Evolutionary conservation across 768 basidiomycete genomes (phyloP).

Genomic region (Boletus sp.): DNA sequence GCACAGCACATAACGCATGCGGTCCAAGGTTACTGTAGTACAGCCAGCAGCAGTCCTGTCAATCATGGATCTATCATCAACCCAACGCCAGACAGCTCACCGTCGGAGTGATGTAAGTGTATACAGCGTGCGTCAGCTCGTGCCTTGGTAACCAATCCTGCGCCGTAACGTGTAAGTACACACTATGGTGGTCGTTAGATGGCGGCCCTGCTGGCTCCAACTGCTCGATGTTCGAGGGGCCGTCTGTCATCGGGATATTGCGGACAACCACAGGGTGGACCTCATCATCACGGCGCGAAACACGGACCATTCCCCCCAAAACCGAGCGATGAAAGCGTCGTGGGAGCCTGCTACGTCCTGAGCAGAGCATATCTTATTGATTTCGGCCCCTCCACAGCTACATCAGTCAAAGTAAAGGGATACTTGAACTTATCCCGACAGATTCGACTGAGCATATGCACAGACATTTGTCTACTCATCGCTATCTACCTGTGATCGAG

Average conservation of each 20-base stretch:
- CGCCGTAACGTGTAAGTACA: neutral
- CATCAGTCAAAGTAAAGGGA: neutral
- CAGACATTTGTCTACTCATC: slow-evolving; percentile 20
- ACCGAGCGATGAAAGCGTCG: neutral
- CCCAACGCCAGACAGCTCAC: neutral
- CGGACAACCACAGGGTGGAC: neutral
- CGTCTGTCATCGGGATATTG: neutral
- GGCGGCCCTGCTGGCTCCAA: neutral
- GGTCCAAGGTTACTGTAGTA: neutral
- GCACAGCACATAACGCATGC: neutral
- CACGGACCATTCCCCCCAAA: neutral
- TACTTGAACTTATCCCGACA: neutral
- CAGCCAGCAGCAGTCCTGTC: neutral
- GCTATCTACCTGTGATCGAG: slow-evolving; percentile 23
- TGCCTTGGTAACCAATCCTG: neutral
- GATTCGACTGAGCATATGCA: neutral
- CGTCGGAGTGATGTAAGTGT: no score
- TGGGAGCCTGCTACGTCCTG: neutral
- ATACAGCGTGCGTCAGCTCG: neutral
- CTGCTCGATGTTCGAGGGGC: neutral
- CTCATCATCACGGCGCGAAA: neutral
- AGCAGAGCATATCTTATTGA: neutral
- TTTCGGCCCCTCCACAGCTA: neutral
- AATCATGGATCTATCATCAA: neutral
- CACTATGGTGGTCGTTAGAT: neutral